Conservation (phyloP, 352 stramenopile genomes). For the Phytophthora pistaciae region DNA sequence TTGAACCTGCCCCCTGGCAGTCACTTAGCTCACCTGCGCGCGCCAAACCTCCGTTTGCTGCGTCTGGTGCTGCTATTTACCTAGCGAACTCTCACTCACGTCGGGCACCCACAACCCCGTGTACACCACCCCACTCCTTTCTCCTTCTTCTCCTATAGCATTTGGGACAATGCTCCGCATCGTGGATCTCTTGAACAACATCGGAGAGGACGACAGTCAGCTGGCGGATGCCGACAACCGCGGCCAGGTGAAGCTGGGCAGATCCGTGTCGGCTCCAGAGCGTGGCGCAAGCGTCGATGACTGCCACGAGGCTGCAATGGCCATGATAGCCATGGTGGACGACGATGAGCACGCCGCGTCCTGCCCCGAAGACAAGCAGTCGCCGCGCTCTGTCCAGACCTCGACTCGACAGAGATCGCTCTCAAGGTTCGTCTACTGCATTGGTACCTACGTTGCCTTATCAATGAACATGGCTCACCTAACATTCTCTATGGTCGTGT, state of each 20-base stretch:
- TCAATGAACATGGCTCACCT: neutral
- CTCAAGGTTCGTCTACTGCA: slow-evolving; percentile 18
- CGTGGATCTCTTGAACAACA: slow-evolving; percentile 46
- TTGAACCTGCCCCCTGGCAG: slow-evolving; percentile 42
- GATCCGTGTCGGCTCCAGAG: slow-evolving; percentile 41
- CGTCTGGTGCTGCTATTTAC: slow-evolving; percentile 44
- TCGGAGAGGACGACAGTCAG: slow-evolving; percentile 39
- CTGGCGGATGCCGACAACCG: slow-evolving; percentile 9
- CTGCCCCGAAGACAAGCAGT: slow-evolving; percentile 43
- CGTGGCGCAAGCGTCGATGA: slow-evolving; percentile 4
- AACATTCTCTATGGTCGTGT: neutral
- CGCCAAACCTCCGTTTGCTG: slow-evolving; percentile 25
- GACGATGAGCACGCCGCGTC: slow-evolving; percentile 41
- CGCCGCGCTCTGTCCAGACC: slow-evolving; percentile 17
- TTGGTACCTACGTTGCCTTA: neutral
- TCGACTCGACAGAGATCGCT: slow-evolving; percentile 21
- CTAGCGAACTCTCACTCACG: slow-evolving; percentile 27
- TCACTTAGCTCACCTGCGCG: slow-evolving; percentile 43
- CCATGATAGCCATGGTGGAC: slow-evolving; percentile 32
- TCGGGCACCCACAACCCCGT: slow-evolving; percentile 36
- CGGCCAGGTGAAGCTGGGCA: slow-evolving; percentile 31
- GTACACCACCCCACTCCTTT: slow-evolving; percentile 17
- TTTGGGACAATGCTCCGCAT: slow-evolving; percentile 39
- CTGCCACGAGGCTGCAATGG: slow-evolving; percentile 21
- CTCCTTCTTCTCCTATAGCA: neutral